Percentiles rank a stretch among this genome's conserved stretches.
phyloP scores from a whole-genome alignment of 139 green algal species.

The Gonium pectorale region DNA sequence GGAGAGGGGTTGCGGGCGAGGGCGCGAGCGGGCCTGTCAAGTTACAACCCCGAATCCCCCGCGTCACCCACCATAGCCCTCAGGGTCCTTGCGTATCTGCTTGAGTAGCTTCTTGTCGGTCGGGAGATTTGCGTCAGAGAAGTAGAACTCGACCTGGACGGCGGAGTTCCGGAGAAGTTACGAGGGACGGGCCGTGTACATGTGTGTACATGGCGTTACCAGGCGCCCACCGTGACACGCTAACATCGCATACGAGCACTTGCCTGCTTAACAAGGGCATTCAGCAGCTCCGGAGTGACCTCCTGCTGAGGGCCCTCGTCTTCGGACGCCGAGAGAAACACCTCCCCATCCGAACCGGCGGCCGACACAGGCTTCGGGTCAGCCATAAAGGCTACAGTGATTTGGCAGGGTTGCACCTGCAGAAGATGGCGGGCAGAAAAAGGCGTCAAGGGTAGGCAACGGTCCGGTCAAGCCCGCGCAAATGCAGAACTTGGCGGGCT shows the following conservation, averaged over 20 bases:
- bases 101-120: conserved; percentile 82
- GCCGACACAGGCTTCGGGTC: neutral
- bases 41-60: too few relatives aligned
- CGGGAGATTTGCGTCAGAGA: conserved; percentile 81
- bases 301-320: conserved; percentile 10
- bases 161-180: neutral
- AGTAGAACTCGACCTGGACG: conserved; percentile 84
- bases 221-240: too few relatives aligned
- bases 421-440: neutral
- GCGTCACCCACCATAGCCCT: conserved; percentile 81
- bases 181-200: neutral
- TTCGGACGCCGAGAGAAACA: conserved; percentile 31
- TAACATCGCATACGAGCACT: neutral
- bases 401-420: neutral
- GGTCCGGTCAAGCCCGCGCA: too few relatives aligned
- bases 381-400: conserved; percentile 5
- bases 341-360: neutral
- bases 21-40: too few relatives aligned
- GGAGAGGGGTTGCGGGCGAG: too few relatives aligned
- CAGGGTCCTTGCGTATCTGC: conserved; percentile 66
- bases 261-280: conserved; percentile 33
- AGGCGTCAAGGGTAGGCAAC: too few relatives aligned
- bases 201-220: too few relatives aligned
- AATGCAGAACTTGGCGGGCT: too few relatives aligned
- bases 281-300: conserved; percentile 33